Percentiles rank a stretch among this genome's conserved stretches.
These are phyloP conservation scores for Rhododendron williamsianum DNA, from an alignment of 148 eudicot species.

Conservation along the genomic window DNA sequence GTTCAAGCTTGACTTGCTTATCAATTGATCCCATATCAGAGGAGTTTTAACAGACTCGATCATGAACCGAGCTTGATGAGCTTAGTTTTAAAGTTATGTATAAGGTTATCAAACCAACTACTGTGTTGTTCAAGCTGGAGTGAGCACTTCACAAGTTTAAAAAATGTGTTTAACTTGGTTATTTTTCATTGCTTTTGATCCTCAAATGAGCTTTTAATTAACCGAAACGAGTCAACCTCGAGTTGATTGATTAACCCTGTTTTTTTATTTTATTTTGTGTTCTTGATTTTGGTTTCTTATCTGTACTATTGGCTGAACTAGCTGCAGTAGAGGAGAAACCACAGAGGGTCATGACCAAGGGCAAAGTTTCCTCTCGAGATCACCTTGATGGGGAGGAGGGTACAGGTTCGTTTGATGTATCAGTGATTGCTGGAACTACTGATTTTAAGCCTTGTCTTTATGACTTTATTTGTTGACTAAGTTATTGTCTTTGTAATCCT, in stretches of 20 bases:
- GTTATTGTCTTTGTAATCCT: neutral
- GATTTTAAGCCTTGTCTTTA: neutral
- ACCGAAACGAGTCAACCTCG: neutral
- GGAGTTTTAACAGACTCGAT: neutral
- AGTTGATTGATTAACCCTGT: neutral
- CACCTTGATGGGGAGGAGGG: neutral
- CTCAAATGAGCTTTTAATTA: neutral
- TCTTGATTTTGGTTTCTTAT: neutral
- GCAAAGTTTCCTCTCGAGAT: neutral
- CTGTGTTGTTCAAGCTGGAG: neutral
- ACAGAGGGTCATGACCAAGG: neutral
- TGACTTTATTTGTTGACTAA: neutral
- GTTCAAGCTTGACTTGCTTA: neutral
- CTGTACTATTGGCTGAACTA: neutral
- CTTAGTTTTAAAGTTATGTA: neutral
- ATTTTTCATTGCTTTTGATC: neutral
- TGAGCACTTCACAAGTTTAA: neutral
- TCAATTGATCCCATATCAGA: neutral
- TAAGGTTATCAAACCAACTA: neutral
- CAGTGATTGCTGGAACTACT: neutral
- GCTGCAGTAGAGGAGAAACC: conserved; percentile 11
- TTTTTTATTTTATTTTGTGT: neutral
- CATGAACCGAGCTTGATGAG: neutral
- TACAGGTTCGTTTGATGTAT: neutral
- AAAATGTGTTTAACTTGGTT: neutral